Base-by-base conservation (phyloP, 1,139 yeast species). In the Lizanozyma gosingica region DNA sequence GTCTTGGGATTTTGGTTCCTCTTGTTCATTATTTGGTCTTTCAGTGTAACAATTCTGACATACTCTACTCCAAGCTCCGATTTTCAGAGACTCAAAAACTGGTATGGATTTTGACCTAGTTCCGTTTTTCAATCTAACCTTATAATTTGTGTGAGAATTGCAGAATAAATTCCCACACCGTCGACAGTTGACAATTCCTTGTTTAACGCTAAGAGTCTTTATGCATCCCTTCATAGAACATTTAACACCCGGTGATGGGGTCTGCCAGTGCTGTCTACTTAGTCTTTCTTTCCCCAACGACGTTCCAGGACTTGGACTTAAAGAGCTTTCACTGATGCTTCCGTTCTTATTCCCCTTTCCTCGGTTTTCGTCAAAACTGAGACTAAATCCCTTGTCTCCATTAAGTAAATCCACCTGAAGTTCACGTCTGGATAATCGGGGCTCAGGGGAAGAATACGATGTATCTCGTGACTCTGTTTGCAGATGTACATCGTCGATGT, bases 161-260 rank as follows among this genome's bases (percentile, higher is more conserved):
- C 96, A 87, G 54, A 62, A 86, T 16, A 87, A 59, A 22, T 67
- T 59, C 0, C 96, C 96, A 62, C 97, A 88, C 47, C 65, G 73
- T 16, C 83, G 60, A 54, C 90, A 82, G 52, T 81, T 80, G 3
- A 73, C 76, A 2, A 65, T 54, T 0, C 83, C 83, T 47, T 67
- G 70, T 43, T 68, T 68, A 35, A 73, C 68, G 40, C 62, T 71
- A 18, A 80, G 55, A 3, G 46, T 49, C 37, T 58, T 65, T 1
- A 46, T 40, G 50, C 87, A 82, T 1, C 51, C 47, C 1, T 44
- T 41, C 18, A 62, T 52, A 1, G 60, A 49, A 43, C 82, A 76
- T 1, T 57, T 45, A 2, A 52, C 41, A 2, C 47, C 41, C 0
- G 64, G 60, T 0, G 59, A 41, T 3, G 79, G 78, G 37, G 66